phyloP scores from a whole-genome alignment of 495 filamentous ascomycete genomes.

The Penicillium turbatum region DNA sequence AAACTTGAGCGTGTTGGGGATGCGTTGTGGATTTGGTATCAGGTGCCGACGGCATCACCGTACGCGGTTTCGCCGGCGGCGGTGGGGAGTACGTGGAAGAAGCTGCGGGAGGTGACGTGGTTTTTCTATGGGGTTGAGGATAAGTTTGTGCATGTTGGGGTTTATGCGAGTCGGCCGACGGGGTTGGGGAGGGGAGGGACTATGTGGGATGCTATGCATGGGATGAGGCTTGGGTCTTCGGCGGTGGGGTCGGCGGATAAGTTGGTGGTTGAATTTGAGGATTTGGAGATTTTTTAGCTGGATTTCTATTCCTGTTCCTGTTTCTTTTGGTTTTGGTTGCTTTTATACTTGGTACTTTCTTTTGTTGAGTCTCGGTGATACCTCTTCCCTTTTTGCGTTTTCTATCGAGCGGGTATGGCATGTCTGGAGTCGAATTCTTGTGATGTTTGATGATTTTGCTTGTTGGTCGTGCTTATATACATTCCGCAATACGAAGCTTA shows the following conservation, averaged over 20 bases:
- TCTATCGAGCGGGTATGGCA: slow-evolving; percentile 24
- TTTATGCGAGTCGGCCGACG: slow-evolving; percentile 53
- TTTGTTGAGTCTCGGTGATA: slow-evolving; percentile 15
- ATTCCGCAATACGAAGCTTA: neutral
- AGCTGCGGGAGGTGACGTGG: slow-evolving; percentile 55
- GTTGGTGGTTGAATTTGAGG: slow-evolving; percentile 55
- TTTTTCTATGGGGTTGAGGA: slow-evolving; percentile 60
- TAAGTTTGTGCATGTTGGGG: slow-evolving; percentile 53
- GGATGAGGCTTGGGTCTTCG: slow-evolving; percentile 23
- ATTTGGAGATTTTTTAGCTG: slow-evolving; percentile 50
- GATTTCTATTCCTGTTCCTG: slow-evolving; percentile 4
- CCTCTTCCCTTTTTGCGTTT: slow-evolving; percentile 22
- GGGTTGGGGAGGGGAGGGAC: slow-evolving; percentile 30
- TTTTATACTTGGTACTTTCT: neutral
- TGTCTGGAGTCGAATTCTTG: slow-evolving; percentile 18
- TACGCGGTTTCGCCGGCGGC: slow-evolving; percentile 36
- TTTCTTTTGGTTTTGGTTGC: slow-evolving; percentile 9
- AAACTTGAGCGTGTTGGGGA: slow-evolving; percentile 57
- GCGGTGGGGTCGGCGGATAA: slow-evolving; percentile 32
- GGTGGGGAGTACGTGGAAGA: slow-evolving; percentile 50
- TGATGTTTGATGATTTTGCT: neutral
- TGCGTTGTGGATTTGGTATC: slow-evolving; percentile 57
- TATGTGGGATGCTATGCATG: slow-evolving; percentile 46
- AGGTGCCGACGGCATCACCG: slow-evolving; percentile 37
- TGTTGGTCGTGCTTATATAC: neutral